Percentiles rank a stretch among this genome's conserved stretches.
These are phyloP conservation scores for Globisporangium radiosum DNA, from an alignment of 352 stramenopile species.

Conservation along the genomic window DNA sequence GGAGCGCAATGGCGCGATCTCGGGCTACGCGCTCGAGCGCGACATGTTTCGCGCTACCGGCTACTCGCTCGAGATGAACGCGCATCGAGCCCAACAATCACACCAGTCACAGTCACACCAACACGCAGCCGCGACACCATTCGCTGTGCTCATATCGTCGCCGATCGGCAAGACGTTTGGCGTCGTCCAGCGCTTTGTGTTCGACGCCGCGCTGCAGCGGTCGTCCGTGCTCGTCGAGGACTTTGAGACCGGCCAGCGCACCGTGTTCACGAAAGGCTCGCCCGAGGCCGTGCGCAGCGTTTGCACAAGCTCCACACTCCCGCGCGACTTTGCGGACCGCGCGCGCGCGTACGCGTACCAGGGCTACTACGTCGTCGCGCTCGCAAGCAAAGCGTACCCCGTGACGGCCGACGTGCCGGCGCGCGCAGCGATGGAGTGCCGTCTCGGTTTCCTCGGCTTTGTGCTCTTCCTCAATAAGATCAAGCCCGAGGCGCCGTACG, in stretches of 20 bases:
- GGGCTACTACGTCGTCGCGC: conserved; percentile 78
- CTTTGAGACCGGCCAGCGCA: conserved; percentile 48
- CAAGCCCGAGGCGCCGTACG: conserved; percentile 76
- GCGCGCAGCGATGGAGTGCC: conserved; percentile 74
- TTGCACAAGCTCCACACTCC: conserved; percentile 56
- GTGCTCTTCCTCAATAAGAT: conserved; percentile 89
- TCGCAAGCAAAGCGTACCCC: conserved; percentile 55
- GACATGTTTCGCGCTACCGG: conserved; percentile 68
- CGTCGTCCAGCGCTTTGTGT: conserved; percentile 61
- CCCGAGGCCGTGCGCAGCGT: conserved; percentile 54
- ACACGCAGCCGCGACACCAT: conserved; percentile 41
- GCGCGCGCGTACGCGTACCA: conserved; percentile 60
- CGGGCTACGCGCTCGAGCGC: conserved; percentile 63
- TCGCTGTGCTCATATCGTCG: conserved; percentile 57
- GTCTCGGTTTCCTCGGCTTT: conserved; percentile 76
- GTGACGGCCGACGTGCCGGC: conserved; percentile 36
- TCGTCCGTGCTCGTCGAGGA: conserved; percentile 71
- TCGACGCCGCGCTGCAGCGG: conserved; percentile 59
- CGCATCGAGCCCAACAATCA: conserved; percentile 10
- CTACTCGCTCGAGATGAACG: conserved; percentile 51
- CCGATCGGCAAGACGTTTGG: conserved; percentile 66
- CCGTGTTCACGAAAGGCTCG: conserved; percentile 68
- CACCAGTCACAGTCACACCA: conserved; percentile 9
- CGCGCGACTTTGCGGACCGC: conserved; percentile 59
- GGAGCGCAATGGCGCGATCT: conserved; percentile 37